A percentile compares a stretch with the other conserved stretches of the same genome.
Conservation (phyloP, 2,329 filamentous ascomycete genomes). For the Tothia fuscella region DNA sequence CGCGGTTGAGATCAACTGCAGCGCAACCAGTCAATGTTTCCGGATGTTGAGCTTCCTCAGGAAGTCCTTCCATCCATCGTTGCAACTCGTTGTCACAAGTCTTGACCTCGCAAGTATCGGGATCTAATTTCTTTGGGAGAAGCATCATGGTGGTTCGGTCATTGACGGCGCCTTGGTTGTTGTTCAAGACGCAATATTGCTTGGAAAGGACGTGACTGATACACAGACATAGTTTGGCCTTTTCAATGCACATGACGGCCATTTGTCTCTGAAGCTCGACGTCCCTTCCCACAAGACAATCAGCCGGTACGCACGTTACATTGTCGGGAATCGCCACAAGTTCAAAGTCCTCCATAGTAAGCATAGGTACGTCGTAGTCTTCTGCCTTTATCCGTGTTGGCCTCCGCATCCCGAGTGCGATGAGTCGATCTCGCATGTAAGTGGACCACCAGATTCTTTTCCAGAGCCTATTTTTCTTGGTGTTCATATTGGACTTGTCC, state of each 20-base stretch:
- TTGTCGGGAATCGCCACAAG: slow-evolving; percentile 55
- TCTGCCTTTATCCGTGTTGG: slow-evolving; percentile 87
- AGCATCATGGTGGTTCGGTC: slow-evolving; percentile 75
- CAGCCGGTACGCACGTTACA: slow-evolving; percentile 54
- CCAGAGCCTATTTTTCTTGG: slow-evolving; percentile 68
- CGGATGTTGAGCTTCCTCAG: slow-evolving; percentile 57
- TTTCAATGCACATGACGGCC: slow-evolving; percentile 81
- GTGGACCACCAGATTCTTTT: slow-evolving; percentile 98
- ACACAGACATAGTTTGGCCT: slow-evolving; percentile 77
- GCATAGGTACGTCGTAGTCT: slow-evolving; percentile 88
- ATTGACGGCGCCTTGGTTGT: slow-evolving; percentile 59
- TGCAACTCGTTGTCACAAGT: slow-evolving; percentile 68
- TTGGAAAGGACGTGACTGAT: slow-evolving; percentile 82
- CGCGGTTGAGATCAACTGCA: slow-evolving; percentile 59
- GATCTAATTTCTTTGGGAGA: slow-evolving; percentile 73
- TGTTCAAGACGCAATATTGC: slow-evolving; percentile 84
- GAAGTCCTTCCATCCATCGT: slow-evolving; percentile 63
- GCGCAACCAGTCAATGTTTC: slow-evolving; percentile 49
- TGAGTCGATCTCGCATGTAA: slow-evolving; percentile 86
- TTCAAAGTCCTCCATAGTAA: slow-evolving; percentile 76
- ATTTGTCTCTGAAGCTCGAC: slow-evolving; percentile 62
- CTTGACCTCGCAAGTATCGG: slow-evolving; percentile 70
- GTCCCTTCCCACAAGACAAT: slow-evolving; percentile 62
- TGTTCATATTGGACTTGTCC: slow-evolving; percentile 61
- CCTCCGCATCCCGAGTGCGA: slow-evolving; percentile 85